A percentile compares a stretch with the other conserved stretches of the same genome.
phyloP scores from a whole-genome alignment of 352 stramenopile species.

The Phytophthora pisi region DNA sequence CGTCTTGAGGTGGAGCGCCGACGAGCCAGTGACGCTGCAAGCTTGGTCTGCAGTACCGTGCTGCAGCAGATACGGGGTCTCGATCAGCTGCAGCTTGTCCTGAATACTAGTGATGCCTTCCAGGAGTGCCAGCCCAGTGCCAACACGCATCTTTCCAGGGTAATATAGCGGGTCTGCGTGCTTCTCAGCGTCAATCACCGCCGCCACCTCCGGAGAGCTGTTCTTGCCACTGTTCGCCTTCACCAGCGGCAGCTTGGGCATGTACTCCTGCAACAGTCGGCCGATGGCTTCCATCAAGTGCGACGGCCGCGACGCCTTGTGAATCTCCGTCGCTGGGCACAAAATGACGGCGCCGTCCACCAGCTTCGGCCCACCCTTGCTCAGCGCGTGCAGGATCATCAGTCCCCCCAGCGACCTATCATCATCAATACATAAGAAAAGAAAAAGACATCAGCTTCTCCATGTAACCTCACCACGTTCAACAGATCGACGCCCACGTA shows the following conservation, averaged over 20 bases:
- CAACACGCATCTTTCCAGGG: slow-evolving; percentile 70
- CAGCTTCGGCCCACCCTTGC: slow-evolving; percentile 48
- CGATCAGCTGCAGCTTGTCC: slow-evolving; percentile 60
- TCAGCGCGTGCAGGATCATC: slow-evolving; percentile 63
- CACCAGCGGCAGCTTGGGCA: slow-evolving; percentile 71
- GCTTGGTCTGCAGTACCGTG: slow-evolving; percentile 72
- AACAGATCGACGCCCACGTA: slow-evolving; percentile 28
- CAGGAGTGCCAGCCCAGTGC: slow-evolving; percentile 72
- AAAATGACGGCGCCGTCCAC: slow-evolving; percentile 77
- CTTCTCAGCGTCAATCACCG: slow-evolving; percentile 60
- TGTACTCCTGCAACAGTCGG: slow-evolving; percentile 56
- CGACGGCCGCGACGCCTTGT: slow-evolving; percentile 57
- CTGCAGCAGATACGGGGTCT: slow-evolving; percentile 79
- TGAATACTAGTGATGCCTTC: slow-evolving; percentile 64
- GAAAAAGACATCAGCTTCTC: slow-evolving; percentile 10
- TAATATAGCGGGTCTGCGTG: slow-evolving; percentile 75
- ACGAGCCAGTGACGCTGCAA: slow-evolving; percentile 73
- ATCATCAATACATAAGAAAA: slow-evolving; percentile 6
- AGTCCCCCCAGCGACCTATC: slow-evolving; percentile 73
- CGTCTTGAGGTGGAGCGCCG: slow-evolving; percentile 59
- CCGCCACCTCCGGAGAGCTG: slow-evolving; percentile 64
- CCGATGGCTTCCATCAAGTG: slow-evolving; percentile 50
- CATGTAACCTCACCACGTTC: not conserved
- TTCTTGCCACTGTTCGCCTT: slow-evolving; percentile 65
- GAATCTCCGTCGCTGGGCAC: slow-evolving; percentile 74